Percentiles rank a stretch among this genome's conserved stretches.
These are phyloP conservation scores for Diaporthe sp. DNA, from an alignment of 2,329 filamentous ascomycete genomes.

Conservation along the genomic window DNA sequence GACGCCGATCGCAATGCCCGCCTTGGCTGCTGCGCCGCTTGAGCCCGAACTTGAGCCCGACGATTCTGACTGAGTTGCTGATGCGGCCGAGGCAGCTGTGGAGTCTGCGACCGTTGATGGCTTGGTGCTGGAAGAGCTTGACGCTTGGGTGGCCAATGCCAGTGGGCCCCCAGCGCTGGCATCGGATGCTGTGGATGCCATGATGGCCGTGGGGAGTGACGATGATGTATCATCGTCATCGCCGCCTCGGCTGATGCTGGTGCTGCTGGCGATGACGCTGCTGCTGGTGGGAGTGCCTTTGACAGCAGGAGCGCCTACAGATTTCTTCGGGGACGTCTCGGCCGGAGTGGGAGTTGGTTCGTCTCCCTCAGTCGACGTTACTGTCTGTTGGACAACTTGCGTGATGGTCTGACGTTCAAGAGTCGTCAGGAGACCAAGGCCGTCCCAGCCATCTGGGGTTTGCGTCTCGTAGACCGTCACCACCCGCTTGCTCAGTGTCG, in stretches of 20 bases:
- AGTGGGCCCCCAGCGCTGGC: constrained; percentile 1
- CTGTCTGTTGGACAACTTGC: not conserved
- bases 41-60: constrained; percentile 26
- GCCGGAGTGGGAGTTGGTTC: constrained; percentile 47
- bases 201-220: constrained; percentile 32
- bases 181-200: not conserved
- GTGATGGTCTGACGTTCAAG: constrained; percentile 28
- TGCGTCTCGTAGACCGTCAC: constrained; percentile 52
- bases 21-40: constrained; percentile 68
- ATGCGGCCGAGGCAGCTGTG: constrained; percentile 44
- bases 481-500: constrained; percentile 22
- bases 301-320: constrained; percentile 22
- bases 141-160: constrained; percentile 3
- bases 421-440: constrained; percentile 36
- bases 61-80: constrained; percentile 46
- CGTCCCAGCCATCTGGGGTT: constrained; percentile 42
- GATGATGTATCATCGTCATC: not conserved
- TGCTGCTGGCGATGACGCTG: constrained; percentile 8
- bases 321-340: constrained; percentile 41
- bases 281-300: constrained; percentile 6
- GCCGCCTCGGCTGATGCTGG: not conserved
- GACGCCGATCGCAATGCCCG: constrained; percentile 88
- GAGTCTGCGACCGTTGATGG: constrained; percentile 26
- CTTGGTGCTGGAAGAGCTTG: not conserved
- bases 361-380: constrained; percentile 7